Percentiles rank a stretch among this genome's conserved stretches.
Evolutionary conservation across 495 filamentous ascomycete genomes (phyloP).

Genomic region (Saxophila tyrrhenica): DNA sequence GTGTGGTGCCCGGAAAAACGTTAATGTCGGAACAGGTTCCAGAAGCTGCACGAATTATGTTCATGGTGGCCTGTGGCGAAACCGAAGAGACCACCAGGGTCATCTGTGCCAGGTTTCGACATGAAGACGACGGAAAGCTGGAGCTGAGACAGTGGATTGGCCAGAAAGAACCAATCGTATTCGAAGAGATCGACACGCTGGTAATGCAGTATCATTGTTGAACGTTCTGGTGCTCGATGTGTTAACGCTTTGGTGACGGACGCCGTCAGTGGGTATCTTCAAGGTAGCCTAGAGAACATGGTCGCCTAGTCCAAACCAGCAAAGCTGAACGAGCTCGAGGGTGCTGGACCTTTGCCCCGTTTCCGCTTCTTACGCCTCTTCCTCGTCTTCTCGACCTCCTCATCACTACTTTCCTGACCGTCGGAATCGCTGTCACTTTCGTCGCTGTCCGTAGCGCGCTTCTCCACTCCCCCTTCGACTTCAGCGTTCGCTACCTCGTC

Average conservation of each 20-base stretch:
- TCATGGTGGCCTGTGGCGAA: neutral
- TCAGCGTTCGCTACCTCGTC: slow-evolving; percentile 17
- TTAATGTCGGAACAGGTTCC: neutral
- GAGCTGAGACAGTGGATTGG: neutral
- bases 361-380: slow-evolving; percentile 43
- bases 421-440: slow-evolving; percentile 22
- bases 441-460: slow-evolving; percentile 15
- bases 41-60: neutral
- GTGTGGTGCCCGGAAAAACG: neutral
- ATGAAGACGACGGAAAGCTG: neutral
- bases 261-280: too few relatives aligned
- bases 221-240: too few relatives aligned
- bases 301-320: slow-evolving; percentile 12
- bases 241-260: too few relatives aligned
- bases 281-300: neutral
- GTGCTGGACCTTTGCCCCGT: slow-evolving; percentile 38
- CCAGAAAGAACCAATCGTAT: neutral
- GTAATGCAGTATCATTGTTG: neutral
- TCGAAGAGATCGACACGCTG: neutral
- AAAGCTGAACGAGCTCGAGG: slow-evolving; percentile 9
- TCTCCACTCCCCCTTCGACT: slow-evolving; percentile 28
- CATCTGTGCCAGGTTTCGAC: neutral
- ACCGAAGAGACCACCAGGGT: neutral
- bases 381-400: slow-evolving; percentile 27
- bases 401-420: slow-evolving; percentile 34